Base-by-base conservation (phyloP, 768 basidiomycete genomes). In the Lactifluus volemus region DNA sequence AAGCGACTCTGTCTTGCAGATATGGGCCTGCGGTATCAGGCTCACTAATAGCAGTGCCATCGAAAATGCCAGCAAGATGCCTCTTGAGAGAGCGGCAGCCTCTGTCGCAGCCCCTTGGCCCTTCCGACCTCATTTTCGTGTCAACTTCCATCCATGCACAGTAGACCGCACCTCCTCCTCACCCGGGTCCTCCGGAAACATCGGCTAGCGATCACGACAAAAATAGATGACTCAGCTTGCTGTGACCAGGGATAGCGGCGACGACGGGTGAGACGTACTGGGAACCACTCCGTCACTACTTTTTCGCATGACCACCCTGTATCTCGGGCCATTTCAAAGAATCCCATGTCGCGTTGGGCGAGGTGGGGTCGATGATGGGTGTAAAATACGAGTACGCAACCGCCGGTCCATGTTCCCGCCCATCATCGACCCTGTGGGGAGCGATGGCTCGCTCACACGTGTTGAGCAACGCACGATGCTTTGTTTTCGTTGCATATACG, bases 111-210 rank as follows among this genome's bases (percentile, higher is more conserved):
- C 25, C 25, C 25, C 25, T 25, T 25, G 25, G 25, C 25, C 25
- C 25, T 25, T 25, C 25, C 25, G 25, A 25, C 25, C 25, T 25
- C 25, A 34, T 15, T 10, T 15, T 41, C 76, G 70, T 0, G 70
- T 80, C 64, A 92, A 72, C 55, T 73, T 77, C 90, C 90, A 94
- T 2, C 93, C 93, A 67, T 92, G 87, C 1, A 97, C 93, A 0
- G 88, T 92, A 7, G 86, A 81, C 25, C 93, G 79, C 8, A 93
- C 77, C 7, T 79, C 79, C 64, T 84, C 85, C 55, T 89, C 88
- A 9, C 93, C 94, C 1, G 82, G 73, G 73, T 97, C 94, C 4
- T 92, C 84, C 0, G 86, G 87, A 67, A 96, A 96, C 94, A 96
- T 96, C 1, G 87, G 85, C 88, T 92, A 4, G n/a, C 12, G 2